Percentiles rank a stretch among this genome's conserved stretches.
These are phyloP conservation scores for Lyophyllum decastes DNA, from an alignment of 768 basidiomycete genomes.

Conservation along the genomic window DNA sequence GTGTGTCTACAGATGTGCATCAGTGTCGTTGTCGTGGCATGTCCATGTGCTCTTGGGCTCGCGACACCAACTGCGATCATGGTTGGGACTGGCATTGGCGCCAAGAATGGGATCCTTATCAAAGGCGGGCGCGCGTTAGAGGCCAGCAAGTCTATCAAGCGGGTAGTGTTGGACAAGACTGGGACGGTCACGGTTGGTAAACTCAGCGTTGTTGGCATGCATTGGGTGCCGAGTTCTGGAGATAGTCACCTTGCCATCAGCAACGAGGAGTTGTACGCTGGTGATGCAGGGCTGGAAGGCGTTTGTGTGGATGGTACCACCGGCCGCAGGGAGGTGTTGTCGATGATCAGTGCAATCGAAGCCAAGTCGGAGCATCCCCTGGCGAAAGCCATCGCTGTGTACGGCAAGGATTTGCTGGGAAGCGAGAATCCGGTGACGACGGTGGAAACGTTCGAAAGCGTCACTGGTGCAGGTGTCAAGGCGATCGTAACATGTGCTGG, in stretches of 20 bases:
- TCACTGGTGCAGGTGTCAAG: constrained; percentile 87
- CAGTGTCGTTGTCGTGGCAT: constrained; percentile 96
- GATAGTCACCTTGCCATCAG: constrained; percentile 12
- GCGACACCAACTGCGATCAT: constrained; percentile 98
- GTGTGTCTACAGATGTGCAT: constrained; percentile 97
- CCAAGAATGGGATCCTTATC: constrained; percentile 96
- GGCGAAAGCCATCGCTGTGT: constrained; percentile 86
- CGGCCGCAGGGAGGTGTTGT: constrained; percentile 59
- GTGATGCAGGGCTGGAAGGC: constrained; percentile 42
- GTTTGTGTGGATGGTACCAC: constrained; percentile 66
- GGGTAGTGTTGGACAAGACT: constrained; percentile 93
- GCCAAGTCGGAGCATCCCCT: constrained; percentile 95
- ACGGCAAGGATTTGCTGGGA: constrained; percentile 68
- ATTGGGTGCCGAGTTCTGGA: constrained; percentile 60
- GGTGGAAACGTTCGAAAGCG: constrained; percentile 79
- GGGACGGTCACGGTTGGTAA: constrained; percentile 98
- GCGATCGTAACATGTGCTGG: constrained; percentile 60
- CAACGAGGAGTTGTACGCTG: constrained; percentile 43
- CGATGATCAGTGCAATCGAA: constrained; percentile 86
- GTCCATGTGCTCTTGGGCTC: constrained; percentile 95
- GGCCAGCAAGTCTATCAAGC: constrained; percentile 79
- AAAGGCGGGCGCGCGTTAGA: constrained; percentile 96
- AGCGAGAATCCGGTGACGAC: constrained; percentile 48
- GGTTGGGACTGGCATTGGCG: constrained; percentile 98
- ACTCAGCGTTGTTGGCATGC: constrained; percentile 73